Evolutionary conservation across 2,329 filamentous ascomycete species (phyloP).

Genomic region (Dothistroma septosporum): DNA sequence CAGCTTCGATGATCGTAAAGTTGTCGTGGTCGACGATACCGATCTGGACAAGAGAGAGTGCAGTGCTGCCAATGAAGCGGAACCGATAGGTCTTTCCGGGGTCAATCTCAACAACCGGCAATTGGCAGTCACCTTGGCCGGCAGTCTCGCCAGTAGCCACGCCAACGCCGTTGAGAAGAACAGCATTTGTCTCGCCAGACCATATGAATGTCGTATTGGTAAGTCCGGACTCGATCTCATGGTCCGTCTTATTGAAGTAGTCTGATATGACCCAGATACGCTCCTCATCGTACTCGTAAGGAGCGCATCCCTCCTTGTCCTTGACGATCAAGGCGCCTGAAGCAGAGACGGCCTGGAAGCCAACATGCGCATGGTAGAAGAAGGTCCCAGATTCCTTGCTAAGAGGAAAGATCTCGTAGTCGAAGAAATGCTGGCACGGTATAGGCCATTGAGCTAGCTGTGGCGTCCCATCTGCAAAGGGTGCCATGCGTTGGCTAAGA

Average conservation of each 20-base stretch:
- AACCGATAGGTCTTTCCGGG: constrained; percentile 59
- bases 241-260: constrained; percentile 54
- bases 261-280: constrained; percentile 54
- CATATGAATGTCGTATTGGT: constrained; percentile 48
- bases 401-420: constrained; percentile 59
- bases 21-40: constrained; percentile 56
- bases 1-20: constrained; percentile 58
- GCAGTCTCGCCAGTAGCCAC: constrained; percentile 19
- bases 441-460: constrained; percentile 63
- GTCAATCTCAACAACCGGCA: constrained; percentile 54
- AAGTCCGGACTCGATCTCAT: constrained; percentile 49
- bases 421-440: constrained; percentile 58
- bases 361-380: constrained; percentile 66
- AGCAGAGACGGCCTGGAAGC: constrained; percentile 58
- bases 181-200: constrained; percentile 55
- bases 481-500: constrained; percentile 54
- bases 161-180: constrained; percentile 55
- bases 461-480: constrained; percentile 62
- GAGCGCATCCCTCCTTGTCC: constrained; percentile 38
- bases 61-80: constrained; percentile 56
- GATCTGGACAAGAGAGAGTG: constrained; percentile 52
- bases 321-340: constrained; percentile 58
- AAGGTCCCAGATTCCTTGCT: constrained; percentile 58
- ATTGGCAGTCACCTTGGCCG: constrained; percentile 19
- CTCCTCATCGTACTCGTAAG: constrained; percentile 62